These are phyloP conservation scores for Scedosporium apiospermum DNA, from an alignment of 2,329 filamentous ascomycete species.

Conservation along the genomic window DNA sequence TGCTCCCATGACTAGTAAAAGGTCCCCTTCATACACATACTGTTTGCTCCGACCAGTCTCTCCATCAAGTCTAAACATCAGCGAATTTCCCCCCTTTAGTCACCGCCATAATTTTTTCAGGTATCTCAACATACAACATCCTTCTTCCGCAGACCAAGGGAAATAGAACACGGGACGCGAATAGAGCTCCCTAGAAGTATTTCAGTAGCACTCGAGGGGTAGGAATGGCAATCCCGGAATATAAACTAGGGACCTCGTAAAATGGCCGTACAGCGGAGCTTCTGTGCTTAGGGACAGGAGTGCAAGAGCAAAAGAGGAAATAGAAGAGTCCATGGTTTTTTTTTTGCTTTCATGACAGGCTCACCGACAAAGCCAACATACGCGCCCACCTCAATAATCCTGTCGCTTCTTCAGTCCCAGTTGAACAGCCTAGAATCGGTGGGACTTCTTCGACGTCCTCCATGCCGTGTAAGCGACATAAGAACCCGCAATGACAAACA, in stretches of 20 bases:
- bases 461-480: conserved; percentile 86
- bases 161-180: neutral
- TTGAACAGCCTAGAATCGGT: conserved; percentile 38
- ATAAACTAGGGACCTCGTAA: neutral
- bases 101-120: neutral
- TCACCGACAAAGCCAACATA: neutral
- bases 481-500: conserved; percentile 57
- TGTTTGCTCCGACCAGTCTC: neutral
- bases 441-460: conserved; percentile 49
- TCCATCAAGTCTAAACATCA: neutral
- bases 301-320: neutral
- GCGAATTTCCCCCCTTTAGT: neutral
- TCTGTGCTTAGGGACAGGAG: neutral
- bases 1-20: neutral
- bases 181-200: neutral
- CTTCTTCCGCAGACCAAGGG: neutral
- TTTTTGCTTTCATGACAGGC: neutral
- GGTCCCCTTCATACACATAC: neutral
- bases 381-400: neutral
- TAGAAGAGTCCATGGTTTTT: neutral
- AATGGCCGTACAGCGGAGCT: neutral
- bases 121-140: neutral
- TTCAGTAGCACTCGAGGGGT: neutral
- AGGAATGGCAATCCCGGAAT: neutral
- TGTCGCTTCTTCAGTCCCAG: neutral